Conservation (phyloP, 352 stramenopile genomes). For the Phytophthora pisi region DNA sequence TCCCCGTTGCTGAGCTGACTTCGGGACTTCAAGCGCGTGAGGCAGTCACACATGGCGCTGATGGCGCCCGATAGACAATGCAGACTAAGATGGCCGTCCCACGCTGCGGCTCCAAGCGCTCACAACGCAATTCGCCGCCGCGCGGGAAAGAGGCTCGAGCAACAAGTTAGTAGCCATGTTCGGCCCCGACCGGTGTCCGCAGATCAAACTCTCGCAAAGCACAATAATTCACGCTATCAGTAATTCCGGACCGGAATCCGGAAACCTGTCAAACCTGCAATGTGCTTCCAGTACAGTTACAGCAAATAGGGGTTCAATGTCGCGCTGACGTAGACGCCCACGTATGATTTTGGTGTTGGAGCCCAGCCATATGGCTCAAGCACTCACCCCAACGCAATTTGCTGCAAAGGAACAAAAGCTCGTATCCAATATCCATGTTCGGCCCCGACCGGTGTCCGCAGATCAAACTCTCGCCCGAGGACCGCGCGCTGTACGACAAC, state of each 20-base stretch:
- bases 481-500: conserved; percentile 35
- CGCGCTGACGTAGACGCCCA: too few species aligned
- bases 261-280: too few species aligned
- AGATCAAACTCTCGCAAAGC: conserved; percentile 36
- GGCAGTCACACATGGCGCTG: conserved; percentile 7
- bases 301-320: too few species aligned
- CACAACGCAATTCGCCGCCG: conserved; percentile 25
- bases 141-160: background rate
- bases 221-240: too few species aligned
- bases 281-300: too few species aligned
- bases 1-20: conserved; percentile 10
- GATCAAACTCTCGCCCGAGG: conserved; percentile 30
- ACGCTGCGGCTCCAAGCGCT: conserved; percentile 1
- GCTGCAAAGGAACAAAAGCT: too few species aligned
- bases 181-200: conserved; percentile 28
- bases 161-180: conserved; percentile 11
- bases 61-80: conserved; percentile 11
- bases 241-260: too few species aligned
- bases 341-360: too few species aligned
- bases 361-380: too few species aligned
- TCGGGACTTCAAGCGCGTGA: conserved; percentile 7
- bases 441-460: conserved; percentile 30
- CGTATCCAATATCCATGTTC: too few species aligned
- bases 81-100: conserved; percentile 18
- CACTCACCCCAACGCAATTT: too few species aligned